Base-by-base conservation (phyloP, 1,139 yeast genomes). In the Geotrichum carabidarum region DNA sequence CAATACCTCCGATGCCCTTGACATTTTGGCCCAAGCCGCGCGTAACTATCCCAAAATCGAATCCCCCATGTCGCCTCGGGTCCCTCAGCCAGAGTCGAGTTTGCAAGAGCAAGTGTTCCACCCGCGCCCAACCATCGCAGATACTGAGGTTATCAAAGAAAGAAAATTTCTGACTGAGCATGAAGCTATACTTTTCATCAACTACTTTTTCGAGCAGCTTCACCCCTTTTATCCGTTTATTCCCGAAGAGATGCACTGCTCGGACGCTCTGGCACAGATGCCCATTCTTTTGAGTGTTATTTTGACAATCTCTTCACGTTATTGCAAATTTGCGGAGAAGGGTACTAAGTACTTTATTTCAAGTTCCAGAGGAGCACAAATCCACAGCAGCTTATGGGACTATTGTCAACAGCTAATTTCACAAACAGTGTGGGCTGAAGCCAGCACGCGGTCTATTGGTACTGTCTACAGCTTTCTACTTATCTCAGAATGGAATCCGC, bases 401-500 rank as follows among this genome's bases (percentile, higher is more conserved):
- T 82, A 86, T 65, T 89, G 91, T 54, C 96, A 90, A 70, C 71
- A 84, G 59, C 74, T 89, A 56, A 84, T 90, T 48, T 86, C 95
- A 1, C 89, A 84, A 67, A 85, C 96, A 0, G 93, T 89, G 4
- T 90, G 96, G 96, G 96, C 95, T 0, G 96, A 88, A 67, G 95
- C 96, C 0, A 83, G 90, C 57, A 86, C 95, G 4, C 74, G 96
- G 59, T 84, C 94, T 0, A 80, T 89, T 6, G 96, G 96, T 0
- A 89, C 96, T 0, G 84, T 89, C 6, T 78, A 86, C 62, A 91
- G 96, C 0, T 88, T 90, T 65, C 71, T 90, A 48, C 72, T 91
- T n/a, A 84, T 90, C 62, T 87, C 96, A 0, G 96, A 90, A 68
- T 90, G 97, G 97, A 89, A 89, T 63, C 96, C 96, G 1, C 74